Base-by-base conservation (phyloP, 2,329 filamentous ascomycete genomes). In the Fusarium newnesense region DNA sequence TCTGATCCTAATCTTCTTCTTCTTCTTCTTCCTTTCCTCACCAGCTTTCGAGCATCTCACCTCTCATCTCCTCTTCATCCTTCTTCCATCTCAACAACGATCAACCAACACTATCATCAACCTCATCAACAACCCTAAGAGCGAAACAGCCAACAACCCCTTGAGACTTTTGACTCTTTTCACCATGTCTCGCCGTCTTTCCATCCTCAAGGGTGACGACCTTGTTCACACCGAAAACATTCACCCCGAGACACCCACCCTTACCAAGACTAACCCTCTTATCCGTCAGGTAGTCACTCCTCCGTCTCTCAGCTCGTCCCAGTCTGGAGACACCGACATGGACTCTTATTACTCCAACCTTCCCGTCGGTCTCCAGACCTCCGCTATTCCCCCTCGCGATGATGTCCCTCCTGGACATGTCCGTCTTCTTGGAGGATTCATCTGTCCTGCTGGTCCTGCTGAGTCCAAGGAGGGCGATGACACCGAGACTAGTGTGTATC, bases 121-220 rank as follows among this genome's bases (percentile, higher is more conserved):
- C n/a, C 30, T 10, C 12, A 39, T 28, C 24, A 9, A 37, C 32
- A 21, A 18, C 34, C 19, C 7, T 11, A 19, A 1, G 19, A 16
- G 18, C 30, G 11, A 50, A 50, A 10, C 16, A 50, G 24, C 8
- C 47, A 43, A 42, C 16, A 43, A n/a, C 28, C 12, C 9, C 2
- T 0, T 11, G 19, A 54, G 49, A 9, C 10, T 54, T 11, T 28
- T 39, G 34, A 18, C 28, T 9, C n/a, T 13, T 3, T 16, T 15
- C 49, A 56, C 18, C 24, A 70, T 70, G 66, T 53, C 49, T 49
- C 21, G 11, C 4, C 36, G 16, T 34, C 15, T 24, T 13, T 21
- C 37, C 1, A 12, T 26, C 12, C 9, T 12, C 13, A 32, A 62
- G 26, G 49, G 18, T n/a, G 36, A 34, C 5, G 7, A 19, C n/a